These are phyloP conservation scores for Epithele typhae DNA, from an alignment of 768 basidiomycete species.

Conservation along the genomic window DNA sequence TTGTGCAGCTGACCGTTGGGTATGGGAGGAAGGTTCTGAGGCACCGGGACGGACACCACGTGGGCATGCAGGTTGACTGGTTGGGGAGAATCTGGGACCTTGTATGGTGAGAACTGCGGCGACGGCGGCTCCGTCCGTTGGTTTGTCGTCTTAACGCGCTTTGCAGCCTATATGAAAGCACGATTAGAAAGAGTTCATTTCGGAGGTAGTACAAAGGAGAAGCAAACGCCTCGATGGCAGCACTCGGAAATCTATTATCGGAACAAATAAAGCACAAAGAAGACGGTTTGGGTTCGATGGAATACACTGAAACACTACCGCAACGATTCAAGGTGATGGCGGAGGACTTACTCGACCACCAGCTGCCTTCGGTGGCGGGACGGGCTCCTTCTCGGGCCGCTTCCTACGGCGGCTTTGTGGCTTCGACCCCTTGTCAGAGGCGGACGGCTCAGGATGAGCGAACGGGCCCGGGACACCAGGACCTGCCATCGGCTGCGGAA, in stretches of 20 bases:
- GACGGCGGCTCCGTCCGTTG: conserved; percentile 59
- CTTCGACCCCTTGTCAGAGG: conserved; percentile 37
- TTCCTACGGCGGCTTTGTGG: conserved; percentile 54
- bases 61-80: conserved; percentile 19
- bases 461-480: conserved; percentile 28
- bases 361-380: conserved; percentile 48
- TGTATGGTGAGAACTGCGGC: conserved; percentile 41
- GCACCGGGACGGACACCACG: conserved; percentile 24
- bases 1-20: too few species aligned
- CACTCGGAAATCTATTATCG: too few species aligned
- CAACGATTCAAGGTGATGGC: too few species aligned
- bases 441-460: conserved; percentile 17
- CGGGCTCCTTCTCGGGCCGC: conserved; percentile 65
- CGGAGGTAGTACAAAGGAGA: too few species aligned
- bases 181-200: too few species aligned
- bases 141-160: conserved; percentile 53
- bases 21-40: conserved; percentile 6
- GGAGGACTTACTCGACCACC: conserved; percentile 46
- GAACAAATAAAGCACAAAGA: too few species aligned
- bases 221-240: too few species aligned
- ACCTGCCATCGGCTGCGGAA: conserved; percentile 43
- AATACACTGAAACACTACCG: too few species aligned
- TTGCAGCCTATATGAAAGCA: conserved; percentile 38
- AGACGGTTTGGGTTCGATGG: too few species aligned
- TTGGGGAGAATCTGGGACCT: conserved; percentile 31